These are phyloP conservation scores for Piper longum DNA, from an alignment of 164 flowering plant species.

Conservation along the genomic window DNA sequence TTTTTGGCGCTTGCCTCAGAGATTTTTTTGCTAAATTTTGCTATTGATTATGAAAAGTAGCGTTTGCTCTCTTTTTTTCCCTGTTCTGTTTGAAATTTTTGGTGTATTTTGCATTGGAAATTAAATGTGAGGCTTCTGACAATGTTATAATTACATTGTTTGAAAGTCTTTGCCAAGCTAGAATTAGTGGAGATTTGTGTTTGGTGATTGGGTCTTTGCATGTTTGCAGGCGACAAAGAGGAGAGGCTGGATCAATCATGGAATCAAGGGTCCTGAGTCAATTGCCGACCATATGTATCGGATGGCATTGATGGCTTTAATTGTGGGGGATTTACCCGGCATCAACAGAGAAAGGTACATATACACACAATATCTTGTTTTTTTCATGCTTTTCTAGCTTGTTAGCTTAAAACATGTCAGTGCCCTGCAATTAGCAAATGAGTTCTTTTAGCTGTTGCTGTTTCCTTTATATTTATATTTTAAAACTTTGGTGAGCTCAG, in stretches of 20 bases:
- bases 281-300: conserved; percentile 98
- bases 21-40: neutral
- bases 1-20: neutral
- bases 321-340: conserved; percentile 70
- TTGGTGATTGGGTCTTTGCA: neutral
- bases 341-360: conserved; percentile 77
- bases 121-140: no score
- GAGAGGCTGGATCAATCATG: conserved; percentile 93
- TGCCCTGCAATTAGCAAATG: no score
- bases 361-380: neutral
- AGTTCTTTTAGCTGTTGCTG: no score
- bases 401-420: no score
- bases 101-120: no score
- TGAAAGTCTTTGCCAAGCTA: no score
- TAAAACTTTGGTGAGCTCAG: no score
- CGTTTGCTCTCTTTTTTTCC: neutral
- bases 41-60: neutral
- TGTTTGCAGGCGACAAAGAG: conserved; percentile 66
- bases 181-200: no score
- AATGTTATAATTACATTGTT: no score
- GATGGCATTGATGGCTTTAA: conserved; percentile 89
- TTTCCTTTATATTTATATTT: no score
- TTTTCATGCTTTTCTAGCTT: neutral
- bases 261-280: conserved; percentile 86
- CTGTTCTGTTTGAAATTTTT: neutral